Evolutionary conservation across 257 asterid species (phyloP).

Genomic region (Salvia splendens): DNA sequence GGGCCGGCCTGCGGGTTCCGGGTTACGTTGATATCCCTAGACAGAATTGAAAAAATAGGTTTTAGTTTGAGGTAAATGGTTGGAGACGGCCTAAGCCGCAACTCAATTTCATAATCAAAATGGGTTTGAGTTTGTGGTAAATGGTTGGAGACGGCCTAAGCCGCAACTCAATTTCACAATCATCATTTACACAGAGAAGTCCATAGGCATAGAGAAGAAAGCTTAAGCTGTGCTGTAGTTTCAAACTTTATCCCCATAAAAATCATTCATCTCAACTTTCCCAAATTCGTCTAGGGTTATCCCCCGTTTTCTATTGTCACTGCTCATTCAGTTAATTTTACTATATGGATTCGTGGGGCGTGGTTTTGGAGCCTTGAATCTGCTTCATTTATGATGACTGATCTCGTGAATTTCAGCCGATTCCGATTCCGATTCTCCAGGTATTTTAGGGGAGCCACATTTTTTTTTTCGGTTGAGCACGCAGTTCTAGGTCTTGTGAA

Average conservation of each 20-base stretch:
- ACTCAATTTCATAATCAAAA: too few relatives aligned
- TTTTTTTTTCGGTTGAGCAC: background rate
- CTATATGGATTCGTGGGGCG: conserved; percentile 14
- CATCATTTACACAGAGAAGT: too few relatives aligned
- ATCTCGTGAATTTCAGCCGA: conserved; percentile 36
- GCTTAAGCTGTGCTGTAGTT: conserved; percentile 36
- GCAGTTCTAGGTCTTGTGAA: conserved; percentile 20
- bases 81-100: too few relatives aligned
- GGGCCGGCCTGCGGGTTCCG: too few relatives aligned
- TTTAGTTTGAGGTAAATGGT: too few relatives aligned
- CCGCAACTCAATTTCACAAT: too few relatives aligned
- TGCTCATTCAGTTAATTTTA: background rate
- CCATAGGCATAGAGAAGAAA: conserved; percentile 38
- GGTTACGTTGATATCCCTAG: too few relatives aligned
- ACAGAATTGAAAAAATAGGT: too few relatives aligned
- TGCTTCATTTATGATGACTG: conserved; percentile 33
- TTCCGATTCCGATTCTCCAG: conserved; percentile 44
- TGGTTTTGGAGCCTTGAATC: conserved; percentile 17
- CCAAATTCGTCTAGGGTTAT: conserved; percentile 37
- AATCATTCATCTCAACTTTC: conserved; percentile 47
- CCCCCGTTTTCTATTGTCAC: conserved; percentile 29
- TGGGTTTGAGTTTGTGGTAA: too few relatives aligned
- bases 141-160: too few relatives aligned
- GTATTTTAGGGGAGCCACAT: conserved; percentile 27
- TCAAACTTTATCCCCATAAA: conserved; percentile 40